Percentiles rank a stretch among this genome's conserved stretches.
Evolutionary conservation across 2,329 filamentous ascomycete genomes (phyloP).

Genomic region (Venturia effusa): DNA sequence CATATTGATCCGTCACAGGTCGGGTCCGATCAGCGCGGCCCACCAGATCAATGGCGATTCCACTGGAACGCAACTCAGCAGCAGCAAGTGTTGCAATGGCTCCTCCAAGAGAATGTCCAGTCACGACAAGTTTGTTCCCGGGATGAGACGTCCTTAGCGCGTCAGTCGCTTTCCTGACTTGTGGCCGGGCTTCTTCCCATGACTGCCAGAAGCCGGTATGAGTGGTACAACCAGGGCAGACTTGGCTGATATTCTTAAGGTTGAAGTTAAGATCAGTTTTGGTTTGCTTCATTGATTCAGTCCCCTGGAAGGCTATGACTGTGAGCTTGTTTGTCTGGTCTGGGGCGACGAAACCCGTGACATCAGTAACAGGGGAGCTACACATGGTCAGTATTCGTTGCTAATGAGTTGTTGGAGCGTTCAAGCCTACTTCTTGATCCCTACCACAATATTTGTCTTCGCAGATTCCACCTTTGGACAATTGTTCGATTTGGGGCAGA

Average conservation of each 20-base stretch:
- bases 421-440: conserved; percentile 8
- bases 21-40: conserved; percentile 9
- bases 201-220: conserved; percentile 49
- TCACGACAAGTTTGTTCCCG: conserved; percentile 36
- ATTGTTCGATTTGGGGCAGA: conserved; percentile 32
- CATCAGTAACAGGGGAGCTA: conserved; percentile 28
- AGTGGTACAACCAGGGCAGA: conserved; percentile 38
- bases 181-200: conserved; percentile 43
- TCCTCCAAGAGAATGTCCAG: conserved; percentile 59
- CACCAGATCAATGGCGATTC: conserved; percentile 39
- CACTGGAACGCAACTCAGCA: conserved; percentile 42
- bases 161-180: conserved; percentile 34
- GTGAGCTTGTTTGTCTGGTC: conserved; percentile 41
- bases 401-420: not conserved
- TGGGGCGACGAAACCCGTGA: conserved; percentile 36
- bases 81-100: conserved; percentile 52
- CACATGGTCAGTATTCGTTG: not conserved
- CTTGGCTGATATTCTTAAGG: conserved; percentile 26
- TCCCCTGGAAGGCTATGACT: conserved; percentile 51
- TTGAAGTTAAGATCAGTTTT: conserved; percentile 43
- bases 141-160: not conserved
- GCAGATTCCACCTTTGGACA: conserved; percentile 39
- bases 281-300: conserved; percentile 49
- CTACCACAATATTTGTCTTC: conserved; percentile 26
- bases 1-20: too few species aligned